A percentile compares a stretch with the other conserved stretches of the same genome.
These are phyloP conservation scores for Aspergillus hortae DNA, from an alignment of 2,329 filamentous ascomycete species.

Conservation along the genomic window DNA sequence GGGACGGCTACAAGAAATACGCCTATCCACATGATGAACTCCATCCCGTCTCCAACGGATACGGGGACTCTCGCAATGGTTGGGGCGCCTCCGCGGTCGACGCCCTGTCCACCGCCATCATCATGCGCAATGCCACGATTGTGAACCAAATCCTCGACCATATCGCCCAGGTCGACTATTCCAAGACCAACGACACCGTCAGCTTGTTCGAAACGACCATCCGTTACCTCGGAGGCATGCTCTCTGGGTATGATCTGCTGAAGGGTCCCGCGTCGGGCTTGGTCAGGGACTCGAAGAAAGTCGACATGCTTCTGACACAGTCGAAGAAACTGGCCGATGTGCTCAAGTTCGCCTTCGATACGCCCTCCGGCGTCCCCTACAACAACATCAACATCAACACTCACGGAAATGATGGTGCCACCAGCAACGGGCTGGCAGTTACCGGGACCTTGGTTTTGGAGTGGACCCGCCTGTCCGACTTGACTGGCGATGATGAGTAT, in stretches of 20 bases:
- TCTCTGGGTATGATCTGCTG: constrained; percentile 68
- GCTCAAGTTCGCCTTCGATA: constrained; percentile 75
- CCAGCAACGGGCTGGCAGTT: constrained; percentile 69
- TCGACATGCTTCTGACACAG: constrained; percentile 63
- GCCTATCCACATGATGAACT: constrained; percentile 77
- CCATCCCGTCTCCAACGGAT: constrained; percentile 62
- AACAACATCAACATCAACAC: constrained; percentile 63
- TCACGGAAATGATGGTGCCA: constrained; percentile 47
- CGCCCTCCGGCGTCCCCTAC: constrained; percentile 68
- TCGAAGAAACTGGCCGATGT: constrained; percentile 66
- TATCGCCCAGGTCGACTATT: constrained; percentile 69
- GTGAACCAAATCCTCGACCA: constrained; percentile 69
- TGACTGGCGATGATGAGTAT: constrained; percentile 67
- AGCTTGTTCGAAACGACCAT: constrained; percentile 90
- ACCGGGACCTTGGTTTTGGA: constrained; percentile 77
- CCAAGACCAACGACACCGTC: constrained; percentile 56
- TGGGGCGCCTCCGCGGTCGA: constrained; percentile 85
- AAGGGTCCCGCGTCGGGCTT: constrained; percentile 60
- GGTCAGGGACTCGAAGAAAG: constrained; percentile 44
- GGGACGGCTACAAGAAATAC: constrained; percentile 69
- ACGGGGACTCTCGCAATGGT: constrained; percentile 68
- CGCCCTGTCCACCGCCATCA: constrained; percentile 71
- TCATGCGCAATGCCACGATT: constrained; percentile 68
- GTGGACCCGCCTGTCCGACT: constrained; percentile 75
- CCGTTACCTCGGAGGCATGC: constrained; percentile 75